Evolutionary conservation across 2,329 filamentous ascomycete species (phyloP).

Genomic region (Stagonosporopsis vannaccii): DNA sequence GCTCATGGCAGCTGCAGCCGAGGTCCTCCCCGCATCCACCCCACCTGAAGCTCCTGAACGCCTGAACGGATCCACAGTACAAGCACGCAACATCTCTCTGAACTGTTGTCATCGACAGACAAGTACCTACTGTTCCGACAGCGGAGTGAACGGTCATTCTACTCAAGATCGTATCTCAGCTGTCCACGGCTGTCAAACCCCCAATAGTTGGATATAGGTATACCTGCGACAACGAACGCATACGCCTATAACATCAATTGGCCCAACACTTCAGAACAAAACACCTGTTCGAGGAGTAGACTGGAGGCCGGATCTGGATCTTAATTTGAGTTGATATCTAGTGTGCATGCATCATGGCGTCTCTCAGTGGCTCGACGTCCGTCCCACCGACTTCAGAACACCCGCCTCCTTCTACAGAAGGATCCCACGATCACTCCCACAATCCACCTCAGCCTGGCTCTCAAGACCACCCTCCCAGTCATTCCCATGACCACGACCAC

Average conservation of each 20-base stretch:
- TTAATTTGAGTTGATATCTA: no score
- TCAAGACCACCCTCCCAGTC: not conserved
- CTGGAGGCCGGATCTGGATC: no score
- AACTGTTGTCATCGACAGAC: conserved; percentile 6
- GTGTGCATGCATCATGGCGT: conserved; percentile 2
- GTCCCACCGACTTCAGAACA: conserved; percentile 12
- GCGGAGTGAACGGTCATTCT: not conserved
- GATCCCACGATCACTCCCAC: not conserved
- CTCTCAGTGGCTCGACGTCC: conserved; percentile 11
- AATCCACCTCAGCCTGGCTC: no score
- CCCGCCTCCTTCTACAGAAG: not conserved
- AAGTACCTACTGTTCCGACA: not conserved
- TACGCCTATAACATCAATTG: not conserved
- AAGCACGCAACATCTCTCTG: conserved; percentile 12
- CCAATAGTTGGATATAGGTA: no score
- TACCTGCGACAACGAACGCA: no score
- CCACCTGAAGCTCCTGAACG: conserved; percentile 12
- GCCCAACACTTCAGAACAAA: not conserved
- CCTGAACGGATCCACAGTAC: conserved; percentile 10
- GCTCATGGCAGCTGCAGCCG: conserved; percentile 5
- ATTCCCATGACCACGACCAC: not conserved
- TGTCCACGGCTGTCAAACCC: no score
- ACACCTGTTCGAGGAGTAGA: no score
- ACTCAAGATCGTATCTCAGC: not conserved
- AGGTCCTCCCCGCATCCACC: conserved; percentile 18